Conservation (phyloP, 2,329 filamentous ascomycete genomes). For the Aspergillus persii region DNA sequence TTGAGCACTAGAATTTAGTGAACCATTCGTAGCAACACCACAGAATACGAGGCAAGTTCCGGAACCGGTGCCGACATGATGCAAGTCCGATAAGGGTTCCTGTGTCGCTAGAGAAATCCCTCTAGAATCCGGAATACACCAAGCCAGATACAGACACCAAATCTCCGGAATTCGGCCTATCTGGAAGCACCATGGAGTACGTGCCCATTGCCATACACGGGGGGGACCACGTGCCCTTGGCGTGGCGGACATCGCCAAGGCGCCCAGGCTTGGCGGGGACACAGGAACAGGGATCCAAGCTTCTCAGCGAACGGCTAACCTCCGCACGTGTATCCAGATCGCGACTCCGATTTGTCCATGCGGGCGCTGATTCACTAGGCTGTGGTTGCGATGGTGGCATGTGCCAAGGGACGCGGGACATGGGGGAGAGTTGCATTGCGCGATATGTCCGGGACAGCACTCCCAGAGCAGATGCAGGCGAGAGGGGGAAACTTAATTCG, state of each 20-base stretch:
- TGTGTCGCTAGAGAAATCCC: background rate
- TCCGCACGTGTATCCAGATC: conserved; percentile 15
- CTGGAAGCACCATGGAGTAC: background rate
- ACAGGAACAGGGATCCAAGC: conserved; percentile 1
- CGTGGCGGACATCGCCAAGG: conserved; percentile 6
- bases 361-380: background rate
- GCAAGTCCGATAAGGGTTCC: background rate
- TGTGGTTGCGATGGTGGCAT: conserved; percentile 2
- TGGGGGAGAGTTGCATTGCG: background rate
- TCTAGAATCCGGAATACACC: background rate
- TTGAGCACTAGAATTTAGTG: background rate
- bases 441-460: background rate
- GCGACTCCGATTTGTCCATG: conserved; percentile 10
- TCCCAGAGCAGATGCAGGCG: background rate
- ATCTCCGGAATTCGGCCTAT: background rate
- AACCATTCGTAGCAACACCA: background rate
- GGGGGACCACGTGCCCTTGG: conserved; percentile 11
- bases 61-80: background rate
- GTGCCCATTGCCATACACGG: background rate
- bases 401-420: conserved; percentile 13
- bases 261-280: conserved; percentile 5
- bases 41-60: background rate
- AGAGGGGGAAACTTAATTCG: background rate
- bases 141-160: background rate
- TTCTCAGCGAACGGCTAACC: conserved; percentile 2